phyloP scores from a whole-genome alignment of 2,329 filamentous ascomycete species.

The Boeremia lycopersici region DNA sequence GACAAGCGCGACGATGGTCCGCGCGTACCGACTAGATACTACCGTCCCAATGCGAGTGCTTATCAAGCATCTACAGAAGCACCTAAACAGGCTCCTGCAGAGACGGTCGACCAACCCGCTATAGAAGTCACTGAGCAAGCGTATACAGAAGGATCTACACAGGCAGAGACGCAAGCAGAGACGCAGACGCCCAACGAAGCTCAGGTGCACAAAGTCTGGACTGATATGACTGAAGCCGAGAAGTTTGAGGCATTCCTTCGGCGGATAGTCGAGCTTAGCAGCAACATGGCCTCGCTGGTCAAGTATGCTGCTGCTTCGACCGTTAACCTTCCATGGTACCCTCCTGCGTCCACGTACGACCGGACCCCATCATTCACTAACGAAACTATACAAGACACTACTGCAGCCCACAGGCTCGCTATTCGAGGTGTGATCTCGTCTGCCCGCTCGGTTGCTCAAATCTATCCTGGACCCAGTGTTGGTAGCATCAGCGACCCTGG shows the following conservation, averaged over 20 bases:
- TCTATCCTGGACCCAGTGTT: slow-evolving; percentile 6
- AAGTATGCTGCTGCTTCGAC: slow-evolving; percentile 14
- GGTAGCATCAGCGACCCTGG: slow-evolving; percentile 8
- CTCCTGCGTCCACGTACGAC: slow-evolving; percentile 1
- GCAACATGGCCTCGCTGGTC: slow-evolving; percentile 9
- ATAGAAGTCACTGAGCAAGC: not conserved
- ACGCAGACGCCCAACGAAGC: not conserved
- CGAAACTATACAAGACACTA: not conserved
- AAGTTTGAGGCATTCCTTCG: slow-evolving; percentile 12
- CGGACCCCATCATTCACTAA: not conserved
- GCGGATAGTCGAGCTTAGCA: slow-evolving; percentile 11
- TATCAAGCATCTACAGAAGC: not conserved
- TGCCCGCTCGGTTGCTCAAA: not conserved
- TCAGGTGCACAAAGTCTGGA: not conserved
- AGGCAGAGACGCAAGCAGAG: not conserved
- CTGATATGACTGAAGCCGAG: slow-evolving; percentile 3
- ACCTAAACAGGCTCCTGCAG: not conserved
- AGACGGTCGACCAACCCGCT: not conserved
- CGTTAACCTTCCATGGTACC: slow-evolving; percentile 4
- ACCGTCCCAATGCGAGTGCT: slow-evolving; percentile 1
- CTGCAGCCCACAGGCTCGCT: not conserved
- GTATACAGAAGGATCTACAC: not conserved
- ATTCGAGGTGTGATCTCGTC: not conserved
- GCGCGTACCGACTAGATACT: not conserved
- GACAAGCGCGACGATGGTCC: not conserved